Percentiles rank a stretch among this genome's conserved stretches.
Evolutionary conservation across 2,329 filamentous ascomycete species (phyloP).

Genomic region (Xylaria sp.): DNA sequence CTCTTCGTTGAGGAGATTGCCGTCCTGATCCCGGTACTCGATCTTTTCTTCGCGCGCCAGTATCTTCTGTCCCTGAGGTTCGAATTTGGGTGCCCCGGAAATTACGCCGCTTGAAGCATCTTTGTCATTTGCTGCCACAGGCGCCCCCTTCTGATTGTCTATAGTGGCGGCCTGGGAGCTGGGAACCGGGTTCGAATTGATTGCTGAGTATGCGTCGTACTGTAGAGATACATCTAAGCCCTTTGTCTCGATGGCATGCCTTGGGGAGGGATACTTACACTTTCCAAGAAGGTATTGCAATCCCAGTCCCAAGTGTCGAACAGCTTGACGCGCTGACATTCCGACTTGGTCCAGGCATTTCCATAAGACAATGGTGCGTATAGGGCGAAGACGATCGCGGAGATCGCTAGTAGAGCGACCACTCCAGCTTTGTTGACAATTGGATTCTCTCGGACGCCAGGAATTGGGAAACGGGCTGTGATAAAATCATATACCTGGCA

Average conservation of each 20-base stretch:
- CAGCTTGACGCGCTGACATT: slow-evolving; percentile 87
- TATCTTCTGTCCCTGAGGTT: slow-evolving; percentile 54
- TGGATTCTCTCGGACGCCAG: slow-evolving; percentile 73
- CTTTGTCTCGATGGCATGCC: slow-evolving; percentile 45
- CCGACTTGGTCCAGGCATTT: slow-evolving; percentile 87
- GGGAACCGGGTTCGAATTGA: slow-evolving; percentile 36
- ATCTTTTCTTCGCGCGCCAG: slow-evolving; percentile 75
- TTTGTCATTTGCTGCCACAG: slow-evolving; percentile 32
- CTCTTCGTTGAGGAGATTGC: slow-evolving; percentile 83
- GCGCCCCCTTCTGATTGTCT: slow-evolving; percentile 30
- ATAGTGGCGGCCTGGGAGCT: slow-evolving; percentile 34
- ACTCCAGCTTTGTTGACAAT: slow-evolving; percentile 76
- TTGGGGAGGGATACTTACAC: slow-evolving; percentile 68
- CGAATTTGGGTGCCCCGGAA: slow-evolving; percentile 55
- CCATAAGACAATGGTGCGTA: slow-evolving; percentile 91
- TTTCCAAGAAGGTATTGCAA: slow-evolving; percentile 88
- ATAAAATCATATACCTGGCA: slow-evolving; percentile 89
- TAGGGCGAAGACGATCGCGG: slow-evolving; percentile 78
- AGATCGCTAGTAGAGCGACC: slow-evolving; percentile 74
- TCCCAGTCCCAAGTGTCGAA: slow-evolving; percentile 95
- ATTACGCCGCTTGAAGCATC: slow-evolving; percentile 42
- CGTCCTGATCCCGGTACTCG: slow-evolving; percentile 94
- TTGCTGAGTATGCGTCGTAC: slow-evolving; percentile 55
- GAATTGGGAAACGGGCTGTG: slow-evolving; percentile 71
- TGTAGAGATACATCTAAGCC: slow-evolving; percentile 38